Percentiles rank a stretch among this genome's conserved stretches.
phyloP scores from a whole-genome alignment of 2,329 filamentous ascomycete species.

The Teratosphaeria zuluensis region DNA sequence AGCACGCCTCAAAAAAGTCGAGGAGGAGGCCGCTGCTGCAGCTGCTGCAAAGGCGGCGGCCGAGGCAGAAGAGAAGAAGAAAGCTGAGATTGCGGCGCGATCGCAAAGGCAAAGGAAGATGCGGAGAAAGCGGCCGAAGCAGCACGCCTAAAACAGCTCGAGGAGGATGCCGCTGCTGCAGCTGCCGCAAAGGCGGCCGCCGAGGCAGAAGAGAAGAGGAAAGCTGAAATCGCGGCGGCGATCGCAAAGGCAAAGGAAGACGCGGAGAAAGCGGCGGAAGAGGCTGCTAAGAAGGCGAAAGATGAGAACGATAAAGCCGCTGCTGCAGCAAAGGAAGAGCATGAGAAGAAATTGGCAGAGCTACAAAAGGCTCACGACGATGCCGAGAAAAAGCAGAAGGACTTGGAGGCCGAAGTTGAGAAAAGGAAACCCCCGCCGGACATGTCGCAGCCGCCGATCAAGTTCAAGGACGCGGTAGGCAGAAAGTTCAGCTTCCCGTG shows the following conservation, averaged over 20 bases:
- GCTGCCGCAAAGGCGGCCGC: conserved; percentile 32
- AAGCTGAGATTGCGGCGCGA: conserved; percentile 25
- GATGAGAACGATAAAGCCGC: conserved; percentile 38
- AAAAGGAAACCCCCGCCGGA: conserved; percentile 41
- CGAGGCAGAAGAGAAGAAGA: conserved; percentile 30
- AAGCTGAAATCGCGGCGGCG: conserved; percentile 30
- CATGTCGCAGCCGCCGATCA: conserved; percentile 63
- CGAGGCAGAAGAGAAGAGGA: conserved; percentile 31
- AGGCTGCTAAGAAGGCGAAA: conserved; percentile 29
- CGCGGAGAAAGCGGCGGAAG: conserved; percentile 27
- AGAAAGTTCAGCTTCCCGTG: conserved; percentile 90
- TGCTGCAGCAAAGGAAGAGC: conserved; percentile 34
- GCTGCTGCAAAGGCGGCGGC: conserved; percentile 30
- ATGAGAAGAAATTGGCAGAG: conserved; percentile 45
- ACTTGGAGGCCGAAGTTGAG: conserved; percentile 37
- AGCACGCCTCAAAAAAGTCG: conserved; percentile 20
- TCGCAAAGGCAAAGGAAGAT: conserved; percentile 37
- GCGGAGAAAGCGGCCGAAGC: conserved; percentile 26
- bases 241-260: too few relatives aligned
- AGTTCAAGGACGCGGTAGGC: conserved; percentile 84
- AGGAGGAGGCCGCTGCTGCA: conserved; percentile 22
- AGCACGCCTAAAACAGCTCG: conserved; percentile 28
- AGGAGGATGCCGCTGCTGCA: conserved; percentile 22
- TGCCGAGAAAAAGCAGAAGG: conserved; percentile 40
- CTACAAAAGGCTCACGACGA: conserved; percentile 42